Percentiles rank a stretch among this genome's conserved stretches.
Evolutionary conservation across 75 land plant genomes (phyloP).

Genomic region (Adiantum capillusveneris): DNA sequence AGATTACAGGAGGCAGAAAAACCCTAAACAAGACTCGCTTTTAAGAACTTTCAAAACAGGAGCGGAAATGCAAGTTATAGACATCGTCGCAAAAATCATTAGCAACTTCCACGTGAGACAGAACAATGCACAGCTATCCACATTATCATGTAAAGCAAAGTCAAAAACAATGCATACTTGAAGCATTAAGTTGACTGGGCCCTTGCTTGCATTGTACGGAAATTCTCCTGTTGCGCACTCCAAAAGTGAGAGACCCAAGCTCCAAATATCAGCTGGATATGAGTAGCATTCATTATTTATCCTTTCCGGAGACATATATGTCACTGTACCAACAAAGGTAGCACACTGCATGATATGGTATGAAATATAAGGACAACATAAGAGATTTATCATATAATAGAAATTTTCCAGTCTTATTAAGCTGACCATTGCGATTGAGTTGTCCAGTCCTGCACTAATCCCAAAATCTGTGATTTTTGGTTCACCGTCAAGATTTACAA

Average conservation of each 20-base stretch:
- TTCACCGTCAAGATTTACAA: slow-evolving; percentile 92
- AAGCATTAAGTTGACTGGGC: slow-evolving; percentile 94
- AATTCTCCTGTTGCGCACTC: slow-evolving; percentile 98
- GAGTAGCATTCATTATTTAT: slow-evolving; percentile 89
- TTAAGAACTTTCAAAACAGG: not conserved
- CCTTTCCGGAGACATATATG: slow-evolving; percentile 99
- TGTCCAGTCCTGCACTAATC: slow-evolving; percentile 94
- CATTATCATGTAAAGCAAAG: too few relatives aligned
- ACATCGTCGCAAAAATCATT: too few relatives aligned
- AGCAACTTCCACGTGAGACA: too few relatives aligned
- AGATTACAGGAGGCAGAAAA: too few relatives aligned
- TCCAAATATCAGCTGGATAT: slow-evolving; percentile 98
- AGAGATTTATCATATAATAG: too few relatives aligned
- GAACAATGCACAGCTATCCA: too few relatives aligned
- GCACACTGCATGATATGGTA: slow-evolving; percentile 64
- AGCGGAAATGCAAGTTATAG: not conserved
- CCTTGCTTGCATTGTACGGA: slow-evolving; percentile 86
- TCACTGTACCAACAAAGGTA: slow-evolving; percentile 97
- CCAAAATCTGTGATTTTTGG: slow-evolving; percentile 99
- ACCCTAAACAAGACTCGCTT: too few relatives aligned
- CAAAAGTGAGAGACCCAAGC: slow-evolving; percentile 82
- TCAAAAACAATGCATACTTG: slow-evolving; percentile 50
- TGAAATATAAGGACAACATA: slow-evolving; percentile 2
- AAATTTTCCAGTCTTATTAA: too few relatives aligned
- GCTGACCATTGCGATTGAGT: slow-evolving; percentile 92